Conservation (phyloP, 2,329 filamentous ascomycete species). For the Aspergillus terreus region DNA sequence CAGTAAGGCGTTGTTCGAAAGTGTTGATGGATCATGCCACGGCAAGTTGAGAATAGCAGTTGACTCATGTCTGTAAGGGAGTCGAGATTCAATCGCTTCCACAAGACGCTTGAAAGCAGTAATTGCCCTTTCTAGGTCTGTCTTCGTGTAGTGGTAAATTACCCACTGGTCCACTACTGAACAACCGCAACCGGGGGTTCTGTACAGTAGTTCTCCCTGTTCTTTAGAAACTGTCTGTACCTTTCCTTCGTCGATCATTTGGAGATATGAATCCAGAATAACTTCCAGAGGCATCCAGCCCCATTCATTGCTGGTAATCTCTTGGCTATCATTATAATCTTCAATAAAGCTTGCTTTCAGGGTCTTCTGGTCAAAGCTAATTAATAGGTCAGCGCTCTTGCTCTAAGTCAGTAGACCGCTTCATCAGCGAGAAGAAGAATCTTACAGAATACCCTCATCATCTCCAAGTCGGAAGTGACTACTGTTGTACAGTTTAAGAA, state of each 20-base stretch:
- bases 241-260: conserved; percentile 10
- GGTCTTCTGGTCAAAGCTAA: conserved; percentile 10
- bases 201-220: conserved; percentile 3
- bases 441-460: conserved; percentile 9
- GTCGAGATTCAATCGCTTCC: conserved; percentile 3
- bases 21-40: conserved; percentile 5
- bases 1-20: neutral
- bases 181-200: neutral
- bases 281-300: conserved; percentile 12
- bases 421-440: neutral
- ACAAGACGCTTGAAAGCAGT: conserved; percentile 7
- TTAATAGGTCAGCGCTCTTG: conserved; percentile 2
- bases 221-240: conserved; percentile 2
- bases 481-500: conserved; percentile 8
- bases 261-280: conserved; percentile 11
- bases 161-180: conserved; percentile 4
- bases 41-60: neutral
- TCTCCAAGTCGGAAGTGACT: conserved; percentile 6
- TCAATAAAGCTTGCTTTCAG: conserved; percentile 9
- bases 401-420: neutral
- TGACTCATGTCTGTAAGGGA: neutral
- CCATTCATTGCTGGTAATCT: conserved; percentile 4
- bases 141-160: conserved; percentile 5
- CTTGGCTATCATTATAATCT: conserved; percentile 6
- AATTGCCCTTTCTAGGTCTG: conserved; percentile 3